A percentile compares a stretch with the other conserved stretches of the same genome.
phyloP scores from a whole-genome alignment of 495 filamentous ascomycete species.

The Hypoxylon lienhwacheense region DNA sequence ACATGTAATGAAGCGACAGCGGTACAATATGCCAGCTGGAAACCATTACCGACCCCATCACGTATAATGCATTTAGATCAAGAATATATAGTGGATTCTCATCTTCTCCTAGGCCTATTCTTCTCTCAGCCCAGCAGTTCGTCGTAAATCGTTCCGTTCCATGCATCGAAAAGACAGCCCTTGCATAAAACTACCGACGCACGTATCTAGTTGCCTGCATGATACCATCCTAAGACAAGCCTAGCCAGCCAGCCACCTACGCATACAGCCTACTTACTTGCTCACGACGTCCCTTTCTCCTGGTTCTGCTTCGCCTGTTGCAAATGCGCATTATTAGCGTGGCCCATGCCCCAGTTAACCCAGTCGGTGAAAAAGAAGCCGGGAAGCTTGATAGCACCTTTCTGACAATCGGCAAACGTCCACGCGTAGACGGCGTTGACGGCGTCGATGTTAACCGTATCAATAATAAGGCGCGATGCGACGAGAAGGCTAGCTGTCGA shows the following conservation, averaged over 20 bases:
- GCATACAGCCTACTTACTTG: not conserved
- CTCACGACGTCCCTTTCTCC: not conserved
- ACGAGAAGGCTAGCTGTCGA: slow-evolving; percentile 54
- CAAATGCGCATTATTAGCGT: slow-evolving; percentile 38
- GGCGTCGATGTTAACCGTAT: slow-evolving; percentile 38
- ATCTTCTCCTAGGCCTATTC: too few species aligned
- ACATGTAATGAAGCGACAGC: too few species aligned
- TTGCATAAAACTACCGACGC: too few species aligned
- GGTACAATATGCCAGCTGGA: too few species aligned
- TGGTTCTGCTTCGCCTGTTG: not conserved
- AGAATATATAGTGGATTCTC: too few species aligned
- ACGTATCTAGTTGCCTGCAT: not conserved
- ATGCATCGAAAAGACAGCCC: too few species aligned
- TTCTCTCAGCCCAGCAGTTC: too few species aligned
- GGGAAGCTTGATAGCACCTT: slow-evolving; percentile 52
- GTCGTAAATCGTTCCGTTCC: too few species aligned
- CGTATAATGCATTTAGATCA: too few species aligned
- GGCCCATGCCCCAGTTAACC: slow-evolving; percentile 61
- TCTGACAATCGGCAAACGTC: slow-evolving; percentile 49
- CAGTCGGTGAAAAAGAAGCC: slow-evolving; percentile 55
- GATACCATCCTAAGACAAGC: too few species aligned
- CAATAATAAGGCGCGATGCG: slow-evolving; percentile 46
- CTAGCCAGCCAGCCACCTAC: too few species aligned
- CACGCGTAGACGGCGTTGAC: slow-evolving; percentile 47
- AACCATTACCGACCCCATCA: too few species aligned